Base-by-base conservation (phyloP, 495 filamentous ascomycete species). In the Hyaloscypha bicolor region DNA sequence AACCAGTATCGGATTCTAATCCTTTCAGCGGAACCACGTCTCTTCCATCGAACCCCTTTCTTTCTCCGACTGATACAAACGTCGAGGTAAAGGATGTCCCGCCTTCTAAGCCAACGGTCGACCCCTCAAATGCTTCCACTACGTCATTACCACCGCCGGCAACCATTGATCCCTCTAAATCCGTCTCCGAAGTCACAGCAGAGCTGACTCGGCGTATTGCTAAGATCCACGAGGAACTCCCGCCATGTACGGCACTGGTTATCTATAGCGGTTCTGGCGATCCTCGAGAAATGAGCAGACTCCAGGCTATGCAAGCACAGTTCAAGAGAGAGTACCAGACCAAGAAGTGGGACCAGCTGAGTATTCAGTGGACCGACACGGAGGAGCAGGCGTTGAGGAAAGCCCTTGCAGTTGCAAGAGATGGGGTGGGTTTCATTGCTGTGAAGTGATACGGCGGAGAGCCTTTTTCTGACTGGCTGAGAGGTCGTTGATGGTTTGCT, bases 231-330 rank as follows among this genome's bases (percentile, higher is more conserved):
- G 87, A 90, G 6, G 82, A 86, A 3, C 80, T 98, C 4, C 93
- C 95, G 0, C 84, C 85, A 0, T 94, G 93, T 72, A 97, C 96
- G 0, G 88, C 92, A 0, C 87, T 98, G 60, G 85, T 99, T 4
- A 88, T 99, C 12, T 93, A 95, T 78, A 91, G 88, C 62, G 95
- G 95, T 9, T 93, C 90, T 0, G 94, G 96, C 12, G 93, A 98
- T 72, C 93, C 93, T 9, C 84, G 91, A 22, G 89, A 93, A 70
- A 86, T 96, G 79, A 81, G 80, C 62, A 83, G 90, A 14, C 78
- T 97, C 63, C 88, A 93, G 74, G 81, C 82, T 0, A 81, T 95
- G 85, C 89, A 96, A 65, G 80, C 83, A 66, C 81, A 83, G 67
- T 92, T 90, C 78, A 89, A 88, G 70, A 82, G 86, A 65, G 94